These are phyloP conservation scores for Microsporum ferrugineum DNA, from an alignment of 2,329 filamentous ascomycete genomes.

Conservation along the genomic window DNA sequence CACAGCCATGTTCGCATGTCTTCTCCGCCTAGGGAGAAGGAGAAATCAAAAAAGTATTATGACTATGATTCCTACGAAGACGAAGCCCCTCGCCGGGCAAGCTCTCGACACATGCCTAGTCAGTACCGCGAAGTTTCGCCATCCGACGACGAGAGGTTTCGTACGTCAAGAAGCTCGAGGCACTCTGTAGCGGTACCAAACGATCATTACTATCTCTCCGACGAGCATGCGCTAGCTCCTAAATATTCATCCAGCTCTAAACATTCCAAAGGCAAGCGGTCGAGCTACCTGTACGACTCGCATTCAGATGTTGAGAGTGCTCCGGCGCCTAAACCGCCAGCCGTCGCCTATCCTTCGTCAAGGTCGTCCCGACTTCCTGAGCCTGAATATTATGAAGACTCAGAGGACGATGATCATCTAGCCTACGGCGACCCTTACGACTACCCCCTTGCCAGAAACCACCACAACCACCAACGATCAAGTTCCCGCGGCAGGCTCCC, in stretches of 20 bases:
- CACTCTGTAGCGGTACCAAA: not conserved
- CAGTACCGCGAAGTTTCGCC: constrained; percentile 21
- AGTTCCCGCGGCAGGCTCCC: constrained; percentile 5
- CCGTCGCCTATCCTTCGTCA: not conserved
- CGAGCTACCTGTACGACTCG: not conserved
- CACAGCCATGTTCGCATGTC: constrained; percentile 21
- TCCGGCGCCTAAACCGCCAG: not conserved
- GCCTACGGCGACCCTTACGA: constrained; percentile 4
- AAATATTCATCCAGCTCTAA: not conserved
- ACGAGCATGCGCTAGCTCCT: not conserved
- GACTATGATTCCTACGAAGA: constrained; percentile 23
- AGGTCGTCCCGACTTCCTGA: not conserved
- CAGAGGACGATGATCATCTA: not conserved
- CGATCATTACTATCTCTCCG: not conserved
- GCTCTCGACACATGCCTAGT: constrained; percentile 10
- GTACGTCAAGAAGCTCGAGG: constrained; percentile 17
- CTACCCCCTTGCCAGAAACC: not conserved
- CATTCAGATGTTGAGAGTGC: not conserved
- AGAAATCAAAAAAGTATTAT: constrained; percentile 20
- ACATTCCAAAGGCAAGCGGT: not conserved
- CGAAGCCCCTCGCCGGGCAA: constrained; percentile 10
- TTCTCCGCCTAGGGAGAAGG: constrained; percentile 18
- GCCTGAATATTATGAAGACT: not conserved
- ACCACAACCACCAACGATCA: not conserved
- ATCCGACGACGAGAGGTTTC: constrained; percentile 18